A percentile compares a stretch with the other conserved stretches of the same genome.
Conservation (phyloP, 768 basidiomycete genomes). For the Suillus sp. region DNA sequence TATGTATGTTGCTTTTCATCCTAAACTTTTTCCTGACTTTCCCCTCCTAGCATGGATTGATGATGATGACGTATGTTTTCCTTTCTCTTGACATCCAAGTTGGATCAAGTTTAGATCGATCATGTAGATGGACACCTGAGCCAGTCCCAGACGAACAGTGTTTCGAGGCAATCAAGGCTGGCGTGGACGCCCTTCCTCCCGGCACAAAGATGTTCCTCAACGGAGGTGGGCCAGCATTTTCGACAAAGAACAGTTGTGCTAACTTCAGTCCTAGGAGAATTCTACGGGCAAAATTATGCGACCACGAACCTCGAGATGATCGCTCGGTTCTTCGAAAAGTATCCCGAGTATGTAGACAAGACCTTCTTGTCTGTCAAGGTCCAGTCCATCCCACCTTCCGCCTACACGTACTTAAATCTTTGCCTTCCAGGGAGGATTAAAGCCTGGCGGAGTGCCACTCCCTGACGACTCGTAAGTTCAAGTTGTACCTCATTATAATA, state of each 20-base stretch:
- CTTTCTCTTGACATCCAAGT: neutral
- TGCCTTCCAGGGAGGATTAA: conserved; percentile 24
- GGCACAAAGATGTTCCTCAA: conserved; percentile 54
- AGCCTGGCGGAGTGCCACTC: neutral
- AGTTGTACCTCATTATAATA: neutral
- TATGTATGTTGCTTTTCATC: neutral
- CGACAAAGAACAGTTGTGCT: neutral
- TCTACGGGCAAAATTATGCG: conserved; percentile 50
- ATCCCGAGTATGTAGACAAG: conserved; percentile 37
- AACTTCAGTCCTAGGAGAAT: conserved; percentile 42
- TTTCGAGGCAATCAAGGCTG: conserved; percentile 62
- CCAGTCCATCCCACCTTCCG: neutral
- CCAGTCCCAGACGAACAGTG: conserved; percentile 57
- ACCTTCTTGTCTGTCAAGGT: conserved; percentile 41
- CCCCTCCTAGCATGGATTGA: conserved; percentile 43
- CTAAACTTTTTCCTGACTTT: too few species aligned
- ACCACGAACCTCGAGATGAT: conserved; percentile 53
- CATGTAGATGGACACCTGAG: conserved; percentile 43
- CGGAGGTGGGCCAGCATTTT: conserved; percentile 37
- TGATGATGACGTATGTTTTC: conserved; percentile 52
- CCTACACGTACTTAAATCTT: neutral
- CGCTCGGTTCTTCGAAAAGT: conserved; percentile 48
- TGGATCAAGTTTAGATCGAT: conserved; percentile 3
- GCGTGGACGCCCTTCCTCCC: conserved; percentile 42
- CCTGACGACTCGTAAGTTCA: conserved; percentile 21